A percentile compares a stretch with the other conserved stretches of the same genome.
phyloP scores from a whole-genome alignment of 2,329 filamentous ascomycete genomes.

The Neophaeococcomyces aloes region DNA sequence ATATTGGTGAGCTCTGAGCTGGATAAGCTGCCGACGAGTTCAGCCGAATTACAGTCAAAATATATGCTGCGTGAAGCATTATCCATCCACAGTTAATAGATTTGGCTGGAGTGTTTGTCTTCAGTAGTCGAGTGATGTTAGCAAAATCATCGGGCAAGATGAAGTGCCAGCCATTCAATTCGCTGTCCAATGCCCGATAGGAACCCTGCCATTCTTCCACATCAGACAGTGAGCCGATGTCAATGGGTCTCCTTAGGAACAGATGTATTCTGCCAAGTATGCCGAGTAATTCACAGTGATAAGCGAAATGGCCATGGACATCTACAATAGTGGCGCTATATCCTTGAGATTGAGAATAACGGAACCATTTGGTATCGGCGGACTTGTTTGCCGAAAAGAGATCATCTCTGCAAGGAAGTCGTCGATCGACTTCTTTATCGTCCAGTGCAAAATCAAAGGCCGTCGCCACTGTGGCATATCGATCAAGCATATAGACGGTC shows the following conservation, averaged over 20 bases:
- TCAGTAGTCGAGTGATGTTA: conserved; percentile 70
- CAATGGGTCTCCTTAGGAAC: conserved; percentile 78
- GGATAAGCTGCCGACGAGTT: conserved; percentile 90
- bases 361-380: conserved; percentile 75
- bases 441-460: conserved; percentile 85
- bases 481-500: conserved; percentile 86
- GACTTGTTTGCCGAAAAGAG: conserved; percentile 73
- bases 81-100: conserved; percentile 72
- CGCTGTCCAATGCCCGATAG: conserved; percentile 73
- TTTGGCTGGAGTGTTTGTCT: conserved; percentile 53
- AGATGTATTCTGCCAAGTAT: conserved; percentile 80
- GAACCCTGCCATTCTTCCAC: conserved; percentile 83
- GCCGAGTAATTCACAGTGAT: conserved; percentile 84
- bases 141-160: conserved; percentile 72
- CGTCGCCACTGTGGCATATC: conserved; percentile 81
- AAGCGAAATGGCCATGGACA: conserved; percentile 72
- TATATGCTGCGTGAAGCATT: conserved; percentile 82
- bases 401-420: conserved; percentile 76
- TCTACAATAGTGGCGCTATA: conserved; percentile 50
- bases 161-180: conserved; percentile 73
- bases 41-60: conserved; percentile 80
- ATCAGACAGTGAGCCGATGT: conserved; percentile 72
- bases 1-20: conserved; percentile 76
- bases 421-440: conserved; percentile 80
- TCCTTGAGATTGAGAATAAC: conserved; percentile 46